Evolutionary conservation across 176 grass and related monocot genomes (phyloP).

Genomic region (Triticum dicoccoides): DNA sequence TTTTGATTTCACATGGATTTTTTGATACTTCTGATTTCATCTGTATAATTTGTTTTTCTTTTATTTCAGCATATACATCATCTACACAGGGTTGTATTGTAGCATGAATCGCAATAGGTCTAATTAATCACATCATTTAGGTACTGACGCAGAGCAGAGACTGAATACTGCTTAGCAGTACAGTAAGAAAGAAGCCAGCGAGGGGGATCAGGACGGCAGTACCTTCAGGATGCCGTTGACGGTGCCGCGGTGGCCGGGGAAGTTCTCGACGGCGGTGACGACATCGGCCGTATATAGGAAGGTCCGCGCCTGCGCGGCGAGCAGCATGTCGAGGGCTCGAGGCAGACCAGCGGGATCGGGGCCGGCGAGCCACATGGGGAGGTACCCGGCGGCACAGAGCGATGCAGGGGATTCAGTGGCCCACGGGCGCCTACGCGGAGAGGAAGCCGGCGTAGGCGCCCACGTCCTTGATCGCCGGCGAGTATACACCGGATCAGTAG

Average conservation of each 20-base stretch:
- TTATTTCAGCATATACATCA: no score
- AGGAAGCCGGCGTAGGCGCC: slow-evolving; percentile 80
- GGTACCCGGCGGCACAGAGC: slow-evolving; percentile 59
- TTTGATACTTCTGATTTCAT: no score
- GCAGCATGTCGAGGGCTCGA: slow-evolving; percentile 55
- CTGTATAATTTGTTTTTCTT: no score
- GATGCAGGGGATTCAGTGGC: slow-evolving; percentile 35
- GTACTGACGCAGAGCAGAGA: not conserved
- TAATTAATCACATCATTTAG: no score
- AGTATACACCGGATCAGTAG: slow-evolving; percentile 36
- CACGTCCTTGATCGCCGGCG: slow-evolving; percentile 54
- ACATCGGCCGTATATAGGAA: slow-evolving; percentile 73
- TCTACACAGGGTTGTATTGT: no score
- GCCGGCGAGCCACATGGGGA: slow-evolving; percentile 58
- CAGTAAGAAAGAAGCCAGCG: not conserved
- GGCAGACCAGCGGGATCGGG: slow-evolving; percentile 44
- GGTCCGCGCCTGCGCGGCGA: slow-evolving; percentile 79
- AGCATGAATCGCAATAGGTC: no score
- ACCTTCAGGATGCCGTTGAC: slow-evolving; percentile 98
- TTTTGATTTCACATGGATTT: no score
- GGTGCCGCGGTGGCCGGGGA: slow-evolving; percentile 64
- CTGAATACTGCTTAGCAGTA: not conserved
- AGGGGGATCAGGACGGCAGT: not conserved
- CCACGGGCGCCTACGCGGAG: slow-evolving; percentile 40
- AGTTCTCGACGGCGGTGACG: slow-evolving; percentile 82